phyloP scores from a whole-genome alignment of 2,329 filamentous ascomycete species.

The Alternaria brassicicola region DNA sequence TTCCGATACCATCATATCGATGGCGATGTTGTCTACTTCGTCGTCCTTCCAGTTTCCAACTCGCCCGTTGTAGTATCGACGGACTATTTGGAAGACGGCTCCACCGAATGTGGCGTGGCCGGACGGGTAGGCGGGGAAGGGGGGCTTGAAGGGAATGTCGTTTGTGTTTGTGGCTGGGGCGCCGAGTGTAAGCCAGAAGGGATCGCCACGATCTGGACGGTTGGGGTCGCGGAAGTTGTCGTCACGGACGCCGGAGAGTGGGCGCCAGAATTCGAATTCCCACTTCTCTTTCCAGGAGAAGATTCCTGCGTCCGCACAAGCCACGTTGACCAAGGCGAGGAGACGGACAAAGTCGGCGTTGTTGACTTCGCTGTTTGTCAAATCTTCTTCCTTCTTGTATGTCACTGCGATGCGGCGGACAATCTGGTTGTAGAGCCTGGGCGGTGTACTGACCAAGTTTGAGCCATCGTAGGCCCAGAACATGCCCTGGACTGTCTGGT shows the following conservation, averaged over 20 bases:
- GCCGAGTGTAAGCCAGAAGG: conserved; percentile 31
- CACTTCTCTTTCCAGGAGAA: conserved; percentile 40
- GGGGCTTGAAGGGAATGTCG: conserved; percentile 33
- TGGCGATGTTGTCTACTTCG: conserved; percentile 29
- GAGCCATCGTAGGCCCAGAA: conserved; percentile 26
- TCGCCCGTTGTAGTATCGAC: conserved; percentile 35
- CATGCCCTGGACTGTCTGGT: conserved; percentile 16
- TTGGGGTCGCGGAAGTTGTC: conserved; percentile 29
- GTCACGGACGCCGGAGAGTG: conserved; percentile 33
- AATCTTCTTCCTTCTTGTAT: conserved; percentile 13
- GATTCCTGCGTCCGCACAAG: conserved; percentile 36
- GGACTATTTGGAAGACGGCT: conserved; percentile 30
- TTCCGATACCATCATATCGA: conserved; percentile 28
- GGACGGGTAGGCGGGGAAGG: conserved; percentile 35
- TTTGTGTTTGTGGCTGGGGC: conserved; percentile 35
- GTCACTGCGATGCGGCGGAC: conserved; percentile 29
- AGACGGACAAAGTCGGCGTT: conserved; percentile 40
- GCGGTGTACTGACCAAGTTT: conserved; percentile 29
- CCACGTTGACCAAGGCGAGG: conserved; percentile 32
- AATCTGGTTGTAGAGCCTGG: conserved; percentile 27
- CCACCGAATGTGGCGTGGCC: conserved; percentile 37
- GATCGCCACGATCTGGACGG: conserved; percentile 20
- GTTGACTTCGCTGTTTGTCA: conserved; percentile 16
- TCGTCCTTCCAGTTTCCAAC: conserved; percentile 24
- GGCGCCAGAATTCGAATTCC: conserved; percentile 40